Conservation (phyloP, 345 rosid species). For the Bretschneidera sinensis region DNA sequence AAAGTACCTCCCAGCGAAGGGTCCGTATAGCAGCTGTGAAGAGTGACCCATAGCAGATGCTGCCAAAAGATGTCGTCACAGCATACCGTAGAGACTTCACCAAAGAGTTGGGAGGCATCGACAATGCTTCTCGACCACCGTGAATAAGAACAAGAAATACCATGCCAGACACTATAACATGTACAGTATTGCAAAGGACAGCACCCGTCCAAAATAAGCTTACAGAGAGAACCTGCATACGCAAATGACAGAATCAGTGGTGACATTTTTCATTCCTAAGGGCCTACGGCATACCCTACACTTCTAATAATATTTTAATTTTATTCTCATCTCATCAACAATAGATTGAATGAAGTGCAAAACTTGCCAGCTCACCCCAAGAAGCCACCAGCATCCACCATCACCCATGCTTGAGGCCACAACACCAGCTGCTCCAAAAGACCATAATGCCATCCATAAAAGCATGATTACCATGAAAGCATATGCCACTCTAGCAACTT, state of each 20-base stretch:
- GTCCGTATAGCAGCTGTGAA: slow-evolving; percentile 96
- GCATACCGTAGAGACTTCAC: slow-evolving; percentile 66
- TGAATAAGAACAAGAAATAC: slow-evolving; percentile 88
- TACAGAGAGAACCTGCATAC: slow-evolving; percentile 72
- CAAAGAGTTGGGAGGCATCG: slow-evolving; percentile 78
- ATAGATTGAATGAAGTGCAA: slow-evolving; percentile 34
- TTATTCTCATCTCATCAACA: slow-evolving; percentile 17
- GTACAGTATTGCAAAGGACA: slow-evolving; percentile 86
- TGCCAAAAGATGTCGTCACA: slow-evolving; percentile 88
- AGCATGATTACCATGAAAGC: slow-evolving; percentile 70
- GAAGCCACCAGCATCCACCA: slow-evolving; percentile 87
- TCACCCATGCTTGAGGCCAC: slow-evolving; percentile 75
- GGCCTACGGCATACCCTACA: neutral
- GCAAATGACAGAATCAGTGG: slow-evolving; percentile 17
- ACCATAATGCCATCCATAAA: slow-evolving; percentile 53
- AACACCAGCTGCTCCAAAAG: slow-evolving; percentile 73
- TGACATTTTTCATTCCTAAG: slow-evolving; percentile 1
- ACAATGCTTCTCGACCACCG: slow-evolving; percentile 64
- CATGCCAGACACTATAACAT: slow-evolving; percentile 93
- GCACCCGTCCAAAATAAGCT: slow-evolving; percentile 99
- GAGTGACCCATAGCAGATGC: slow-evolving; percentile 96
- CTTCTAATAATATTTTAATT: slow-evolving; percentile 15
- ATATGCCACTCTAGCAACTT: slow-evolving; percentile 70
- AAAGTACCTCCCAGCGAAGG: slow-evolving; percentile 87
- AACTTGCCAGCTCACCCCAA: slow-evolving; percentile 99